Base-by-base conservation (phyloP, 345 rosid genomes). In the Hibiscus tridactylites region DNA sequence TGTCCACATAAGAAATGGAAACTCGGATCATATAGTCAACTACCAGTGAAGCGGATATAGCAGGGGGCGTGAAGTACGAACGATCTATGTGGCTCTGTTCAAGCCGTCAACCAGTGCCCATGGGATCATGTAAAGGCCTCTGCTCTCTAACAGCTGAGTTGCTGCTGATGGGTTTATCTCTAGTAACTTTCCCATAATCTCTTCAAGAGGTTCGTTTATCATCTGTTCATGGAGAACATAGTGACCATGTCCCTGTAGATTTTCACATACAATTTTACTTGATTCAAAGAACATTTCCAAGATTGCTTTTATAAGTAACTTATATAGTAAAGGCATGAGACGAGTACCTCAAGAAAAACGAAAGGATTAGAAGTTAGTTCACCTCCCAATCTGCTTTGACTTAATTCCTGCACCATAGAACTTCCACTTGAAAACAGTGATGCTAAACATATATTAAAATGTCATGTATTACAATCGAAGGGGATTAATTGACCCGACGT, bases 181-280 rank as follows among this genome's bases (percentile, higher is more conserved):
- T 12, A 85, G 74, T 39, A 85, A 67, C 65, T 79, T 83, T 62
- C 70, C 85, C 71, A 85, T 73, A 77, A 80, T 75, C 60, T 82
- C 88, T 80, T 86, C 93, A 56, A 86, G 77, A 17, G 90, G 76
- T 68, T 80, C 84, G 3, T 77, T 81, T 71, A 72, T 74, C 39
- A 35, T 78, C 73, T 82, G 82, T 37, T 72, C 89, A 6, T 78
- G 78, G 76, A 81, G 74, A 70, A 76, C 39, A 65, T 79, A 85
- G 79, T 83, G 86, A 42, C 86, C 87, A 60, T 77, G 73, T 71
- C 88, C 93, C 90, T 88, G 80, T 74, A 64, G 19, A 67, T 74
- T 67, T 73, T 60, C 63, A 73, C 31, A 26, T 49, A 26, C 29
- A 42, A 24, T 9, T 35, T 74, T 28, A 37, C 17, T 72, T 24